A percentile compares a stretch with the other conserved stretches of the same genome.
These are phyloP conservation scores for Globisporangium rhizosaccharum DNA, from an alignment of 352 stramenopile species.

Conservation along the genomic window DNA sequence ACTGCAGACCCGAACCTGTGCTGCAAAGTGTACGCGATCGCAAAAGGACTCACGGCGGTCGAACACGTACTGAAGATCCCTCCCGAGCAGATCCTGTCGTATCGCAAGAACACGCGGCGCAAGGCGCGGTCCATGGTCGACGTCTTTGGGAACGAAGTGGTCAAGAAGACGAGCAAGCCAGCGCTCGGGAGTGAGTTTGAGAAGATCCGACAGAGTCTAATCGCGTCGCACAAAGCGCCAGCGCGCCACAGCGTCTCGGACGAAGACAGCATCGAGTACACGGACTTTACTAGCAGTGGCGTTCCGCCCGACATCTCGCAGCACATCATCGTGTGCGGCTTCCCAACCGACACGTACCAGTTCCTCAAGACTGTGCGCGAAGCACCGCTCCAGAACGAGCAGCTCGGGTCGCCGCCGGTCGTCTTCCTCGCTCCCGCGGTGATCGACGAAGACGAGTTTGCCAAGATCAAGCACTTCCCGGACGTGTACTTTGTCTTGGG, in stretches of 20 bases:
- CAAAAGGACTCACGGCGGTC: constrained; percentile 46
- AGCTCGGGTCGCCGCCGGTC: constrained; percentile 32
- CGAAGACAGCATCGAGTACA: constrained; percentile 31
- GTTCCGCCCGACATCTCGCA: constrained; percentile 32
- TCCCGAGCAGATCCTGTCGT: constrained; percentile 67
- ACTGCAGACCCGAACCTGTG: constrained; percentile 72
- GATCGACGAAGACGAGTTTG: constrained; percentile 56
- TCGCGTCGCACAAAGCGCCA: constrained; percentile 41
- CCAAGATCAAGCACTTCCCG: constrained; percentile 39
- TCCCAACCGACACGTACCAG: constrained; percentile 54
- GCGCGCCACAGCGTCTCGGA: constrained; percentile 16
- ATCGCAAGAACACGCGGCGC: constrained; percentile 61
- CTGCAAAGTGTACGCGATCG: constrained; percentile 76
- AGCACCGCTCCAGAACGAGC: constrained; percentile 32
- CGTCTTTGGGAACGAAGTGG: constrained; percentile 17
- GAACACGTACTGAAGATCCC: constrained; percentile 58
- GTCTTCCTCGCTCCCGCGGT: constrained; percentile 50
- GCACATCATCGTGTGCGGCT: constrained; percentile 72
- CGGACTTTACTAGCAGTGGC: constrained; percentile 38
- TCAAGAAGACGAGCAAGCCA: constrained; percentile 52
- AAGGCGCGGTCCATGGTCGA: constrained; percentile 45
- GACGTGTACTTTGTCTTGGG: constrained; percentile 66
- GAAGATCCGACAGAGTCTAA: constrained; percentile 50
- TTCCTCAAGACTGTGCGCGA: constrained; percentile 73
- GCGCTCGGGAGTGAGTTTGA: constrained; percentile 53